phyloP scores from a whole-genome alignment of 805 yeast genomes.

The Candida takata region DNA sequence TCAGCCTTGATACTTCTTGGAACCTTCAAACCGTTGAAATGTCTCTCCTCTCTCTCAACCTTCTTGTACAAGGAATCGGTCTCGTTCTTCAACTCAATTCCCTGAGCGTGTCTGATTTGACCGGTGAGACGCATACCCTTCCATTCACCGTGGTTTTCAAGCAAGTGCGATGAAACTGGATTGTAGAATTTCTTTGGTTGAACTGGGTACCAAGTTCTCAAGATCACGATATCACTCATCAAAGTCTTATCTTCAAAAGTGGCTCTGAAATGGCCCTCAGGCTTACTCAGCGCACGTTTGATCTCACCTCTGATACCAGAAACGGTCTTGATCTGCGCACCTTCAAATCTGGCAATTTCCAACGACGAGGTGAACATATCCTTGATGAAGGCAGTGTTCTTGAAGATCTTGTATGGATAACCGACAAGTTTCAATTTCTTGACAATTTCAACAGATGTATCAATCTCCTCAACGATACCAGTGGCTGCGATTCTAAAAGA shows the following conservation, averaged over 20 bases:
- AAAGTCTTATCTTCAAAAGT: constrained; percentile 93
- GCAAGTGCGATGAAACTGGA: constrained; percentile 87
- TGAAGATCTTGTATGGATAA: constrained; percentile 85
- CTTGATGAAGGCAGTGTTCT: constrained; percentile 94
- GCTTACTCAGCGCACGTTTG: constrained; percentile 86
- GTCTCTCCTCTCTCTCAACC: constrained; percentile 77
- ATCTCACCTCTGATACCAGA: constrained; percentile 98
- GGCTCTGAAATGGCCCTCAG: constrained; percentile 95
- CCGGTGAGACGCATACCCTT: constrained; percentile 95
- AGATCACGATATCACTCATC: constrained; percentile 80
- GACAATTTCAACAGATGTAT: constrained; percentile 83
- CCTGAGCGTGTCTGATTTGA: constrained; percentile 73
- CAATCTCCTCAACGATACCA: constrained; percentile 91
- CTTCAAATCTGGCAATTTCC: constrained; percentile 97
- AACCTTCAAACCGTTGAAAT: constrained; percentile 81
- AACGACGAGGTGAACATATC: constrained; percentile 91
- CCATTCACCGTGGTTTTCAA: constrained; percentile 80
- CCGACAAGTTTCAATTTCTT: constrained; percentile 95
- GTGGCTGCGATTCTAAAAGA: constrained; percentile 95
- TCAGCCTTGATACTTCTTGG: constrained; percentile 71
- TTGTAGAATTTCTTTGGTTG: constrained; percentile 85
- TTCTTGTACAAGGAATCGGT: constrained; percentile 51
- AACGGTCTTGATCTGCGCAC: constrained; percentile 93
- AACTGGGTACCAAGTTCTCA: constrained; percentile 97
- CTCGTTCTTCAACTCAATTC: constrained; percentile 54